These are phyloP conservation scores for Hanseniaspora thailandica DNA, from an alignment of 805 yeast genomes.

Conservation along the genomic window DNA sequence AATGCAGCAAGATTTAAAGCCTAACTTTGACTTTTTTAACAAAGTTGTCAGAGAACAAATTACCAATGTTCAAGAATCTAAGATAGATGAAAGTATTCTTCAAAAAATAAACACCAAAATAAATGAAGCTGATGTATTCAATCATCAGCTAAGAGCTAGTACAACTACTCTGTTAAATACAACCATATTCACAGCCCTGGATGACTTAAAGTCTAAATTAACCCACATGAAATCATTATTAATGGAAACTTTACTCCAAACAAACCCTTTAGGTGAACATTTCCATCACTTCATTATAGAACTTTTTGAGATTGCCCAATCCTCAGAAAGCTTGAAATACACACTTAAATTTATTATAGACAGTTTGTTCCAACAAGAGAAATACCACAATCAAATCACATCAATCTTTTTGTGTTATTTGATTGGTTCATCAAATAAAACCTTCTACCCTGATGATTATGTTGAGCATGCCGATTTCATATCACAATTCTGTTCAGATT, in stretches of 20 bases:
- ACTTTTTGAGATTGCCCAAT: slow-evolving; percentile 13
- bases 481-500: slow-evolving; percentile 1
- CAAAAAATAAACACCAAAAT: background rate
- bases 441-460: slow-evolving; percentile 8
- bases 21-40: background rate
- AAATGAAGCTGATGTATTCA: background rate
- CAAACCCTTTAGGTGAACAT: background rate
- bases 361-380: background rate
- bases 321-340: slow-evolving; percentile 3
- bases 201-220: background rate
- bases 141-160: background rate
- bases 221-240: background rate
- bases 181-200: background rate
- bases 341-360: slow-evolving; percentile 11
- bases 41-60: background rate
- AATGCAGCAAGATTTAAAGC: background rate
- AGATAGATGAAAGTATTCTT: background rate
- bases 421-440: background rate
- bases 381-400: background rate
- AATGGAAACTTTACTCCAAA: background rate
- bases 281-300: slow-evolving; percentile 6
- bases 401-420: background rate
- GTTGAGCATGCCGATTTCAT: slow-evolving; percentile 1
- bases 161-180: background rate
- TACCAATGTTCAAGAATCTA: background rate